Evolutionary conservation across 495 filamentous ascomycete species (phyloP).

Genomic region (Umbilicaria muhlenbergii): DNA sequence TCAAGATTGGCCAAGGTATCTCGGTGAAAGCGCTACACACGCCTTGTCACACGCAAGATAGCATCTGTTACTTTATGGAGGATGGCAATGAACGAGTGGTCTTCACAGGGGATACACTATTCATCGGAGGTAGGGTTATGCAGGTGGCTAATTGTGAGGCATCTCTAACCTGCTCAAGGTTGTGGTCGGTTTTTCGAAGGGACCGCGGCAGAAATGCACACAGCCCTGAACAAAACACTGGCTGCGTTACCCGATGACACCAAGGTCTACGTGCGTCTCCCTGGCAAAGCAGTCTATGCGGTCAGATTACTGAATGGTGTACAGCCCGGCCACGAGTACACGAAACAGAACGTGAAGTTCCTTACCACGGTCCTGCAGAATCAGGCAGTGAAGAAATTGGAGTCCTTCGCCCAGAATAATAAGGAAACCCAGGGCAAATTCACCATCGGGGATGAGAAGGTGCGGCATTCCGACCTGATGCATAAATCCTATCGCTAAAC

Average conservation of each 20-base stretch:
- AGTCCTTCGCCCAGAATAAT: slow-evolving; percentile 62
- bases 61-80: slow-evolving; percentile 82
- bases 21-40: slow-evolving; percentile 82
- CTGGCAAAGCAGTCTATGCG: neutral
- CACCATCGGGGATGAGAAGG: slow-evolving; percentile 97
- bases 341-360: slow-evolving; percentile 85
- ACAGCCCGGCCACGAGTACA: slow-evolving; percentile 93
- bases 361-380: slow-evolving; percentile 50
- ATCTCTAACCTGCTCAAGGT: slow-evolving; percentile 29
- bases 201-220: slow-evolving; percentile 78
- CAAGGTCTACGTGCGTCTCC: slow-evolving; percentile 61
- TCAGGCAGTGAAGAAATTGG: slow-evolving; percentile 60
- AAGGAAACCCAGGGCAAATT: slow-evolving; percentile 88
- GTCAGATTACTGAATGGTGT: neutral
- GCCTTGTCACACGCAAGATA: slow-evolving; percentile 95
- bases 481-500: neutral
- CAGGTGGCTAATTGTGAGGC: neutral
- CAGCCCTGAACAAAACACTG: slow-evolving; percentile 73
- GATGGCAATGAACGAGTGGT: slow-evolving; percentile 69
- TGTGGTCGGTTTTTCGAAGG: slow-evolving; percentile 98
- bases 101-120: slow-evolving; percentile 93
- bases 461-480: slow-evolving; percentile 18
- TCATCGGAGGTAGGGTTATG: slow-evolving; percentile 58
- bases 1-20: slow-evolving; percentile 71
- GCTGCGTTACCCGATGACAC: slow-evolving; percentile 78